Evolutionary conservation across 805 yeast genomes (phyloP).

Genomic region (Limtongia smithiae): DNA sequence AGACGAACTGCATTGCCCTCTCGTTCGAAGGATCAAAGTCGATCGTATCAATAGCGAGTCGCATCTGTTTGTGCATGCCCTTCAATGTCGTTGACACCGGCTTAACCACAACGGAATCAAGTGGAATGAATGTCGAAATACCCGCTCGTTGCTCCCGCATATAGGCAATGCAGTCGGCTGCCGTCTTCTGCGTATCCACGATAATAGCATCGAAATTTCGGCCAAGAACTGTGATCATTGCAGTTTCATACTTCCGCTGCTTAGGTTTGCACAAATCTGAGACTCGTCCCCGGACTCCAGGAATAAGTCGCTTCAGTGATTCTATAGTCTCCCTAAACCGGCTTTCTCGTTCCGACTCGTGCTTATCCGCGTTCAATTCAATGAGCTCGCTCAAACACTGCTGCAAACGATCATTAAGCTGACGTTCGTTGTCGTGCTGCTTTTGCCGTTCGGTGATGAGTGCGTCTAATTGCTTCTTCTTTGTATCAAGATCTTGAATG

Average conservation of each 20-base stretch:
- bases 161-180: conserved; percentile 71
- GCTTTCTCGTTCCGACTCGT: conserved; percentile 70
- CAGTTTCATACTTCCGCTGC: conserved; percentile 65
- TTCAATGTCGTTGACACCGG: conserved; percentile 55
- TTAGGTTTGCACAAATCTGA: conserved; percentile 76
- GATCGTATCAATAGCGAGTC: conserved; percentile 71
- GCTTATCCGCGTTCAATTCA: conserved; percentile 69
- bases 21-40: conserved; percentile 66
- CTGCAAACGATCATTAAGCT: conserved; percentile 60
- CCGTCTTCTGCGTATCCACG: conserved; percentile 68
- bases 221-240: conserved; percentile 76
- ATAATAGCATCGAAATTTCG: conserved; percentile 74
- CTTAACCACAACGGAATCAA: conserved; percentile 65
- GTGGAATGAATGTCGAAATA: conserved; percentile 79
- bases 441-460: conserved; percentile 26
- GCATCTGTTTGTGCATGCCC: conserved; percentile 41
- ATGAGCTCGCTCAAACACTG: conserved; percentile 59
- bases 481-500: conserved; percentile 29
- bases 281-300: conserved; percentile 80
- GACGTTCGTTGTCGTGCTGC: conserved; percentile 46
- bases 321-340: conserved; percentile 69
- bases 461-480: conserved; percentile 25
- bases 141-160: conserved; percentile 85
- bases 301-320: conserved; percentile 65
- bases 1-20: conserved; percentile 72